Evolutionary conservation across 176 grass and related monocot species (phyloP), one percentile per base, ranked within the genome.

Genomic region (Ampelocalamus luodianensis): DNA sequence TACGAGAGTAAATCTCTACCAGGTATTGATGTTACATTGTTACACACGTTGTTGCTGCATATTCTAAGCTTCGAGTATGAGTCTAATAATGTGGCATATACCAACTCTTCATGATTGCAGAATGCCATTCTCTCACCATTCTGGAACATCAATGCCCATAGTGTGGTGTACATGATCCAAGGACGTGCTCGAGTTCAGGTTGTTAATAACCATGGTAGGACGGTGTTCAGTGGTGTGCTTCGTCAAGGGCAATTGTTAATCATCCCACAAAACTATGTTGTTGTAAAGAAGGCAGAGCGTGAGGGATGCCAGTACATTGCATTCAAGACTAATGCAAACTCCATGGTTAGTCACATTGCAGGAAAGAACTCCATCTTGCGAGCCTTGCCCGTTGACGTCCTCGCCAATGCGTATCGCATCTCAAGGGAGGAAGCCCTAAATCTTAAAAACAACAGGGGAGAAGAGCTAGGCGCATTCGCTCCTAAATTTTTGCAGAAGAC

Each of bases 61-160:
- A n/a, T n/a, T n/a, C n/a, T n/a, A n/a, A n/a, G n/a, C n/a, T n/a
- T n/a, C n/a, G n/a, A n/a, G n/a, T n/a, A n/a, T n/a, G 61, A 65
- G n/a, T 49, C 5, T 66, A 43, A 43, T 14, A 20, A 16, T 23
- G 0, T 32, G 37, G 40, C 8, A 7, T 60, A 39, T 36, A 56
- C 50, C 20, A 37, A 67, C 22, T 26, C 68, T 17, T n/a, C 79
- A 16, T 29, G 43, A 68, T 63, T 58, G 54, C 12, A 83, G 89
- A 87, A 87, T 16, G 72, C 42, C 7, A 12, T 86, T 15, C 22
- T 70, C 16, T 27, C 88, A 20, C 88, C 83, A 23, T 63, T 54
- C 32, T 90, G 71, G 88, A 86, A 85, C 69, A 71, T 86, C 40
- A 90, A 90, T 54, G 88, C 88, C 1, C 83, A 90, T 11, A 90